Percentiles rank a stretch among this genome's conserved stretches.
These are phyloP conservation scores for Brettanomyces custersianus DNA, from an alignment of 805 yeast species.

Conservation along the genomic window DNA sequence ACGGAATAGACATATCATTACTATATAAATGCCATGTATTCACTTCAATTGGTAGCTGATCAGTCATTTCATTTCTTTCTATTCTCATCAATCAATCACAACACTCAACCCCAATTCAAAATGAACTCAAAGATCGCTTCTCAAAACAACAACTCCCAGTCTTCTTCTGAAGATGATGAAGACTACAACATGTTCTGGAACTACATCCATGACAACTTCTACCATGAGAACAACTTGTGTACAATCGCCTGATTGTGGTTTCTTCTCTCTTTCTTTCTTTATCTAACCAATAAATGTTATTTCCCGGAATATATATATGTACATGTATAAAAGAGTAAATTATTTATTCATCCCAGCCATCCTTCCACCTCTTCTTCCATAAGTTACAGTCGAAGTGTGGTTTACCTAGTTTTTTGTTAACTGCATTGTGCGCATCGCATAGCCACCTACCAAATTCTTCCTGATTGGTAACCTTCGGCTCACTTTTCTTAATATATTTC, in stretches of 20 bases:
- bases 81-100: too few relatives aligned
- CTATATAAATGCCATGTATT: too few relatives aligned
- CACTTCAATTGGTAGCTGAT: too few relatives aligned
- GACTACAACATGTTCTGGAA: slow-evolving; percentile 3
- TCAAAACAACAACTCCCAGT: slow-evolving; percentile 1
- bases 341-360: slow-evolving; percentile 67
- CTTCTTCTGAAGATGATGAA: slow-evolving; percentile 3
- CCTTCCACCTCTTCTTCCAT: slow-evolving; percentile 93
- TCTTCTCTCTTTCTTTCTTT: neutral
- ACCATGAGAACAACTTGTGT: slow-evolving; percentile 2
- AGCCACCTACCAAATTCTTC: slow-evolving; percentile 86
- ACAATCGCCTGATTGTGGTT: slow-evolving; percentile 2
- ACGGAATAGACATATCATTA: too few relatives aligned
- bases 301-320: slow-evolving; percentile 1
- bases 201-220: slow-evolving; percentile 1
- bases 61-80: too few relatives aligned
- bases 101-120: too few relatives aligned
- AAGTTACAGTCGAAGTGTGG: slow-evolving; percentile 76
- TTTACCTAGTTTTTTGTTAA: slow-evolving; percentile 81
- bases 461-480: slow-evolving; percentile 53
- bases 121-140: slow-evolving; percentile 6
- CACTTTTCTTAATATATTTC: slow-evolving; percentile 41
- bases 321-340: neutral
- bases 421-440: slow-evolving; percentile 91
- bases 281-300: neutral